Evolutionary conservation across 106 monocot species (phyloP).

Genomic region (Dioscorea alata): DNA sequence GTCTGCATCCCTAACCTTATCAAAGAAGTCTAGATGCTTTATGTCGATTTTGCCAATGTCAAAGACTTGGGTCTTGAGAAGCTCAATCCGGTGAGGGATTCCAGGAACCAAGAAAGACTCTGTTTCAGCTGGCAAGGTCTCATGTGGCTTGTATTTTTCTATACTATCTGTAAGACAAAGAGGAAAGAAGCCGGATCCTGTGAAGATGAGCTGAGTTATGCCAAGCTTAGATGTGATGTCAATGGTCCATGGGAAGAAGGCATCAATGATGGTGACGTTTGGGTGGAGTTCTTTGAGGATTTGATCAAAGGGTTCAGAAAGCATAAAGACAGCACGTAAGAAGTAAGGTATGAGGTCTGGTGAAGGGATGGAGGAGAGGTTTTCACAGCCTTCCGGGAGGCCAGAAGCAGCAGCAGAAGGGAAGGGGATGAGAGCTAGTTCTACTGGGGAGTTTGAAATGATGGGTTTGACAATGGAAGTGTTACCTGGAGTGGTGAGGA

Average conservation of each 20-base stretch:
- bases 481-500: constrained; percentile 4
- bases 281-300: constrained; percentile 2
- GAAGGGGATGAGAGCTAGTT: background rate
- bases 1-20: background rate
- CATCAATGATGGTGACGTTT: background rate
- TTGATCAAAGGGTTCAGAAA: background rate
- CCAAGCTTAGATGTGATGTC: background rate
- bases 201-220: constrained; percentile 5
- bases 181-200: constrained; percentile 2
- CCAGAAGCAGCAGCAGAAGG: background rate
- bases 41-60: too few relatives aligned
- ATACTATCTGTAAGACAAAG: background rate
- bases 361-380: background rate
- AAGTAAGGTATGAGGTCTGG: background rate
- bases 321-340: background rate
- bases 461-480: background rate
- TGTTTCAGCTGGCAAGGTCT: background rate
- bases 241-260: constrained; percentile 2
- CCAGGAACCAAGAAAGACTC: constrained; percentile 1
- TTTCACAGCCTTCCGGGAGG: background rate
- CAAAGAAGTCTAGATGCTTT: background rate
- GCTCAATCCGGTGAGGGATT: background rate
- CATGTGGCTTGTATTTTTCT: background rate
- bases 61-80: background rate
- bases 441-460: background rate